Evolutionary conservation across 805 yeast genomes (phyloP), one percentile per base, ranked within the genome.

Genomic region (Wickerhamomyces silvicola): DNA sequence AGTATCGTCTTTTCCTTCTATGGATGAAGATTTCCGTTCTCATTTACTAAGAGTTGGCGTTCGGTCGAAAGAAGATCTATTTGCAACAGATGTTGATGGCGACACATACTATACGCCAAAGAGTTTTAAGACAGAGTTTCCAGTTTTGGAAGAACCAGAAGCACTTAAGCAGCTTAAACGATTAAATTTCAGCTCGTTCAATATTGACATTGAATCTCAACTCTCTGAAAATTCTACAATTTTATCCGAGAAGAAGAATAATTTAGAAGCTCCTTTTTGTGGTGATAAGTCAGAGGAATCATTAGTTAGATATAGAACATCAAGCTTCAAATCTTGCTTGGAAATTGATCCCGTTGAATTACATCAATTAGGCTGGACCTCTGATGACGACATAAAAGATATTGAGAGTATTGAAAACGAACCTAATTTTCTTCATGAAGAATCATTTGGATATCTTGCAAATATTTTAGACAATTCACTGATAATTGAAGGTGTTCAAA

Each of bases 371-470:
- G n/a, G n/a, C n/a, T n/a, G n/a, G n/a, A n/a, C n/a, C n/a, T n/a
- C n/a, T n/a, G 29, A 30, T 19, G 30, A 30, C 10, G 22, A 22
- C n/a, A n/a, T n/a, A n/a, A n/a, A n/a, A n/a, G n/a, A n/a, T n/a
- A n/a, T n/a, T n/a, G n/a, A n/a, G n/a, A n/a, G n/a, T n/a, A n/a
- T n/a, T n/a, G n/a, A n/a, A n/a, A n/a, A n/a, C n/a, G 37, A 36
- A 29, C 30, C 39, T 24, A 27, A 25, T 24, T 25, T 57, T 7
- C 32, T 42, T 4, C 30, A 41, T 10, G 71, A 64, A 36, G 60
- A 59, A 9, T 70, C 76, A 0, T 70, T 59, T 42, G 59, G 60
- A 0, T 71, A 70, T 36, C 48, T 71, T 16, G 72, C 67, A 2
- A 56, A 54, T 3, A 36, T 59, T 6, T 33, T 63, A 5, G 46